Base-by-base conservation (phyloP, 768 basidiomycete genomes). In the Mycena galopus region DNA sequence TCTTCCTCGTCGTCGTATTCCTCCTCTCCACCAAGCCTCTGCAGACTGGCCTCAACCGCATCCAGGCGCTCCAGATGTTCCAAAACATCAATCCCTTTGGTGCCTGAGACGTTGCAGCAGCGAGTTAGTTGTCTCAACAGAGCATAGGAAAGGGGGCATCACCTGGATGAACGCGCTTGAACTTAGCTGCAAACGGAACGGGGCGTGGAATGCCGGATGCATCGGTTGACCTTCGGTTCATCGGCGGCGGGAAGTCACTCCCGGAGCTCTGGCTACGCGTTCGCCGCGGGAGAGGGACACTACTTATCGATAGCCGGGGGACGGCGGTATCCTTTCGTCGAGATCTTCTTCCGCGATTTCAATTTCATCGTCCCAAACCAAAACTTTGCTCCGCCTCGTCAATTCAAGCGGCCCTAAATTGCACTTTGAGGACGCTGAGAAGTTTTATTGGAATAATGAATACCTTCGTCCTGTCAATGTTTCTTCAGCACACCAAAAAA, bases 301-400 rank as follows among this genome's bases (percentile, higher is more conserved):
- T 92, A 70, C 79, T 89, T 65, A 90, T 87, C 17, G 91, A 93
- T 33, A 87, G 84, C 55, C 86, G 86, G 4, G 93, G 93, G 21
- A n/a, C n/a, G 92, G 93, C 50, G 83, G 71, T 44, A 85, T 82
- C n/a, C 83, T 81, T 60, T 86, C 87, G 51, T 84, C 83, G 10
- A 82, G 75, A 44, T 78, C 80, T 71, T 92, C 92, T 71, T 92
- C 92, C 51, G 88, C 81, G 23, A 94, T 81, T 79, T 94, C 93
- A n/a, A 93, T 81, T 75, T 94, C 93, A 64, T 97, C 96, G 73
- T 95, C 93, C 92, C 93, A 95, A 17, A 97, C 93, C 29, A 94
- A 87, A 10, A 93, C 90, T 79, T 91, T 95, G 67, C 88, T 88
- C 64, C 95, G 85, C n/a, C 96, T 88, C 4, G 96, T 96, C 32